Percentiles rank a stretch among this genome's conserved stretches.
These are phyloP conservation scores for Rhytidhysteron rufulum DNA, from an alignment of 2,329 filamentous ascomycete species.

Conservation along the genomic window DNA sequence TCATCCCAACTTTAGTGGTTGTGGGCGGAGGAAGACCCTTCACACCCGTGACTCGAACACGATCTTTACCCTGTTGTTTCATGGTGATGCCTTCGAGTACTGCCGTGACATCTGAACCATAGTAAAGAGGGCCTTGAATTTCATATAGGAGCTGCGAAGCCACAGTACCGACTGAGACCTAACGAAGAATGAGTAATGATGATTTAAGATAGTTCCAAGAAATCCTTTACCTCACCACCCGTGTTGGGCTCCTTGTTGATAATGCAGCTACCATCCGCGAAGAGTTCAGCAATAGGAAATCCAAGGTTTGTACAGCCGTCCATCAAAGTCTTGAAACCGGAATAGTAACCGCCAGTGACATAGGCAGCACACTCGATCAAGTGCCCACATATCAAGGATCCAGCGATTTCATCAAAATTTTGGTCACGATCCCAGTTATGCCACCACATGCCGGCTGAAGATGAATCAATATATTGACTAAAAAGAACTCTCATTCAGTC, in stretches of 20 bases:
- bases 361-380: constrained; percentile 44
- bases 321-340: constrained; percentile 40
- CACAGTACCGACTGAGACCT: constrained; percentile 17
- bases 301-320: constrained; percentile 31
- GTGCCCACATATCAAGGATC: constrained; percentile 43
- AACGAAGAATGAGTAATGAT: constrained; percentile 12
- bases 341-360: constrained; percentile 42
- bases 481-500: no score
- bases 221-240: constrained; percentile 11
- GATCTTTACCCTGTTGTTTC: constrained; percentile 16
- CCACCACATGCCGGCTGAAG: constrained; percentile 41
- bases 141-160: constrained; percentile 41
- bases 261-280: constrained; percentile 20
- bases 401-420: constrained; percentile 39
- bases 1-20: constrained; percentile 31
- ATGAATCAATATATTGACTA: no score
- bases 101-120: constrained; percentile 38
- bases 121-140: constrained; percentile 35
- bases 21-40: constrained; percentile 28
- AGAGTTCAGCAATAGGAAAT: constrained; percentile 33
- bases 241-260: constrained; percentile 27
- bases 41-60: constrained; percentile 28
- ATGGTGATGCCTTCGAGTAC: constrained; percentile 23
- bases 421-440: constrained; percentile 38
- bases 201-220: background rate